Base-by-base conservation (phyloP, 352 stramenopile species). In the Globisporangium parvum region DNA sequence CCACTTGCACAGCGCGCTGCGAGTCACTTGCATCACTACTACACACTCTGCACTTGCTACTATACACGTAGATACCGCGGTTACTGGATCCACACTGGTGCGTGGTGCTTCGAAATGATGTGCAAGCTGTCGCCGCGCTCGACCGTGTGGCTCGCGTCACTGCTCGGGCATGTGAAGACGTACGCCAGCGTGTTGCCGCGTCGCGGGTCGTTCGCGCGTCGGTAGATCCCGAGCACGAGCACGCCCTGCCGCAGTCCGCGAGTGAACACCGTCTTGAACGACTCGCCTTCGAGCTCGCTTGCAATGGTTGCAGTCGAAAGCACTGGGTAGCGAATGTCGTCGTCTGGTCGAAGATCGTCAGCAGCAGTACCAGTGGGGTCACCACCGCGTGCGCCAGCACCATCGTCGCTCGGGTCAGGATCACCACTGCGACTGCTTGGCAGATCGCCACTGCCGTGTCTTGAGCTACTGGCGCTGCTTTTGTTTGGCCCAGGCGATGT, bases 121-220 rank as follows among this genome's bases (percentile, higher is more conserved):
- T 82, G 63, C 17, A 86, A 56, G 44, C 52, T 57, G 55, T 86
- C 69, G 1, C 65, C 73, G 33, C 53, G 65, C 60, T 75, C 71
- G 42, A 82, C 50, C 5, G 48, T 55, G 24, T 73, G 56, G 21
- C 57, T 57, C 0, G 40, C 62, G 21, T 71, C 58, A 12, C 47
- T 63, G n/a, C 69, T 58, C 5, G 75, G 75, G 49, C 72, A 80
- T n/a, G 72, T 87, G 47, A 73, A 72, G 51, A 84, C 68, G 60
- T 84, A 85, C 26, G 75, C 68, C 41, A 83, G 57, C 23, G 63
- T 48, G 49, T 87, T 87, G 14, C 75, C 73, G 3, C 70, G 65
- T 6, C 56, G 50, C 6, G 33, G 55, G 26, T 72, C 62, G 51
- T 74, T 60, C 12, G 71, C 62, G 23, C 64, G 71, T 15, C 74